Conservation (phyloP, 2,329 filamentous ascomycete species). For the Calonectria multiphialidica region DNA sequence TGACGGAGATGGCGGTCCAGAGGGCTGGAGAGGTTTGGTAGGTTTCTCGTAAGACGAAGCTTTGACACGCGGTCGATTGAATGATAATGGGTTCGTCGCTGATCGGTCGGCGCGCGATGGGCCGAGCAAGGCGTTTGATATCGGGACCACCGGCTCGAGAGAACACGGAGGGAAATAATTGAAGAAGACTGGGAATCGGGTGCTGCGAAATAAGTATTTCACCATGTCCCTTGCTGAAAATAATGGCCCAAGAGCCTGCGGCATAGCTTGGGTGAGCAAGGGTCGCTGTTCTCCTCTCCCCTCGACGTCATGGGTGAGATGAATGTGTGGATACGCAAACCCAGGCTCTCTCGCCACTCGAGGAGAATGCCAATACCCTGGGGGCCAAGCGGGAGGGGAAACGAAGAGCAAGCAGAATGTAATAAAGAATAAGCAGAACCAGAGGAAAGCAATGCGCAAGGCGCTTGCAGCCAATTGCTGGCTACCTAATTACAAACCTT, state of each 20-base stretch:
- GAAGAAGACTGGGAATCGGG: neutral
- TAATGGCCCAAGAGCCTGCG: neutral
- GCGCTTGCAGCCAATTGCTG: neutral
- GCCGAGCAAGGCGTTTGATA: neutral
- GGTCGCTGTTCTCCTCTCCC: neutral
- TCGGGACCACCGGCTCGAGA: neutral
- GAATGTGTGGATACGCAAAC: neutral
- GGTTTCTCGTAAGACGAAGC: neutral
- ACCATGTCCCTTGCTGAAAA: neutral
- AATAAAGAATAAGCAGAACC: neutral
- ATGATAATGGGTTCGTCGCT: neutral
- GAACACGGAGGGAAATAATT: neutral
- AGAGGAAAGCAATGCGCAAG: neutral
- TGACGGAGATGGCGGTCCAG: neutral
- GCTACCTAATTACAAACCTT: neutral
- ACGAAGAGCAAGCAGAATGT: neutral
- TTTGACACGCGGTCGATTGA: neutral
- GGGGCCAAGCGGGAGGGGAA: neutral
- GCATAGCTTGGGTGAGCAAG: neutral
- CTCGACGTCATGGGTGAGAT: constrained; percentile 4
- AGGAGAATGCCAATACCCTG: neutral
- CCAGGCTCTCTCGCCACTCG: neutral
- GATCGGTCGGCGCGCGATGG: neutral
- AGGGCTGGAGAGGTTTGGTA: too few relatives aligned
- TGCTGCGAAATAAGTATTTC: neutral